These are phyloP conservation scores for Stevia rebaudiana DNA, from an alignment of 140 eudicot genomes.

Conservation along the genomic window DNA sequence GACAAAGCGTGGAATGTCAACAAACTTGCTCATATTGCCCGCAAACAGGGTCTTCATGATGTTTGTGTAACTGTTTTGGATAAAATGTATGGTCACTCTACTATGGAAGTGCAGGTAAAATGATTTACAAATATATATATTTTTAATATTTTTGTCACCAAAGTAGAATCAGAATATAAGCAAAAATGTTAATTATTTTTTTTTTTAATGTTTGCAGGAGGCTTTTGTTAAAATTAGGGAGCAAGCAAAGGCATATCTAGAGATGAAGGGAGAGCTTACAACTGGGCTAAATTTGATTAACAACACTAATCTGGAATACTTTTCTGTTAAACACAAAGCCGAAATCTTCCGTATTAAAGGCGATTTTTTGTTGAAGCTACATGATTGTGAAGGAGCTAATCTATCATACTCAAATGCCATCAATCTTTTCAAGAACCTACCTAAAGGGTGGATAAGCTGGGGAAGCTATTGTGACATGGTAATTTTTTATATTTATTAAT, in stretches of 20 bases:
- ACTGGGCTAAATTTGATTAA: conserved; percentile 90
- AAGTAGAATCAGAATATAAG: conserved; percentile 1
- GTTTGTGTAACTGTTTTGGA: conserved; percentile 91
- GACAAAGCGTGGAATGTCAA: conserved; percentile 99
- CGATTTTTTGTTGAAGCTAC: conserved; percentile 83
- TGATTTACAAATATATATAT: neutral
- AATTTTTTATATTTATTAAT: conserved; percentile 19
- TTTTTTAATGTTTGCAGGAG: conserved; percentile 51
- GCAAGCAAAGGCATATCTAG: conserved; percentile 95
- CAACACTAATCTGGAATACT: conserved; percentile 92
- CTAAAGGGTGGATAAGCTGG: conserved; percentile 99
- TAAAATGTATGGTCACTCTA: conserved; percentile 96
- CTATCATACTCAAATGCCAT: conserved; percentile 85
- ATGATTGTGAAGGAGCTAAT: conserved; percentile 97
- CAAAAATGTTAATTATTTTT: neutral
- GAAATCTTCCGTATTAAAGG: conserved; percentile 92
- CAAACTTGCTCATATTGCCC: conserved; percentile 90
- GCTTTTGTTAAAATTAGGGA: conserved; percentile 95
- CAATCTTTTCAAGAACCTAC: conserved; percentile 75
- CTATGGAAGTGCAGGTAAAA: conserved; percentile 97
- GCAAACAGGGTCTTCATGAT: conserved; percentile 84
- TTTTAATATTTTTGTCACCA: neutral
- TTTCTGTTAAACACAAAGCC: conserved; percentile 88
- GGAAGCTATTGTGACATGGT: conserved; percentile 98
- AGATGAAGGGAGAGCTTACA: conserved; percentile 96